These are phyloP conservation scores for Hyphopichia fennica DNA, from an alignment of 1,139 yeast genomes.

Conservation along the genomic window DNA sequence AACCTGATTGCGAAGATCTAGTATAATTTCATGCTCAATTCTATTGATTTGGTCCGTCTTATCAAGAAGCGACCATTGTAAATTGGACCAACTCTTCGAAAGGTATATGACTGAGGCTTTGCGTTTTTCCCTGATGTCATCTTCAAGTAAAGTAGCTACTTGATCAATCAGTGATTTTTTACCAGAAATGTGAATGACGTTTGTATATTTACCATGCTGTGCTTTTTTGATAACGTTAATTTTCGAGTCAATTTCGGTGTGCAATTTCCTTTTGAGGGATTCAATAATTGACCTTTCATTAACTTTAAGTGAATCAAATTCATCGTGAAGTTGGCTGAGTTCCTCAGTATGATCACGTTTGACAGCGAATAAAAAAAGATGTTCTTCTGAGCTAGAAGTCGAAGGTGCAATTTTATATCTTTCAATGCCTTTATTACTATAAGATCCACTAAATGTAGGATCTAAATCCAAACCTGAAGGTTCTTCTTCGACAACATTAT, in stretches of 20 bases:
- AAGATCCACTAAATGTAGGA: slow-evolving; percentile 10
- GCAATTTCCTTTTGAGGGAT: slow-evolving; percentile 19
- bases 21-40: slow-evolving; percentile 49
- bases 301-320: slow-evolving; percentile 26
- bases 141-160: slow-evolving; percentile 12
- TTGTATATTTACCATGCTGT: slow-evolving; percentile 30
- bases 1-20: slow-evolving; percentile 38
- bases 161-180: slow-evolving; percentile 26
- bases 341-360: slow-evolving; percentile 26
- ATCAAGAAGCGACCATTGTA: slow-evolving; percentile 28
- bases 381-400: slow-evolving; percentile 5
- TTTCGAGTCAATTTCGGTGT: slow-evolving; percentile 27
- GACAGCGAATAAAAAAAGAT: slow-evolving; percentile 23
- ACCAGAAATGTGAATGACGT: slow-evolving; percentile 37
- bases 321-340: slow-evolving; percentile 30
- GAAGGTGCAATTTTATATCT: slow-evolving; percentile 15
- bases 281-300: slow-evolving; percentile 23
- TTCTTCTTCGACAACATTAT: background rate
- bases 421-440: slow-evolving; percentile 19
- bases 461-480: background rate
- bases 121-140: slow-evolving; percentile 26
- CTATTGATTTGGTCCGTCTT: slow-evolving; percentile 24
- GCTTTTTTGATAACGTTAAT: slow-evolving; percentile 26
- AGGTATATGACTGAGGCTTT: slow-evolving; percentile 31
- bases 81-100: slow-evolving; percentile 31